Conservation (phyloP, 345 rosid species). For the Pistacia atlantica region DNA sequence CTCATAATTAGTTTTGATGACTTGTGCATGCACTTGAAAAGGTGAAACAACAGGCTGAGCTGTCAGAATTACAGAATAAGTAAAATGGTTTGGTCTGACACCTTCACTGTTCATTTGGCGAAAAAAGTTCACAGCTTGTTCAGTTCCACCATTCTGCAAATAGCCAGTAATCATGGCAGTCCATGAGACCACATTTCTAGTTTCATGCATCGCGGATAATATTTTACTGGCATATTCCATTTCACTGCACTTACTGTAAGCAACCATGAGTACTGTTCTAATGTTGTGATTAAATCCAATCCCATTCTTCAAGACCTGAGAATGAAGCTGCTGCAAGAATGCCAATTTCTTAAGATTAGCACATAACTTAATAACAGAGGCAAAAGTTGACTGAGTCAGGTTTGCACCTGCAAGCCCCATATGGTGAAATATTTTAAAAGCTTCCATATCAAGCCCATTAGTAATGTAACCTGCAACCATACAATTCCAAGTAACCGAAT, state of each 20-base stretch:
- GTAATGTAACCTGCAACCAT: conserved; percentile 64
- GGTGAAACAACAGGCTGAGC: conserved; percentile 63
- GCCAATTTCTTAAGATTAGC: conserved; percentile 54
- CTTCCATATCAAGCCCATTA: conserved; percentile 63
- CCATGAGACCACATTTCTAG: conserved; percentile 67
- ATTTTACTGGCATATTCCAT: conserved; percentile 60
- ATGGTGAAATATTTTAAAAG: conserved; percentile 53
- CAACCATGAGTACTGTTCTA: conserved; percentile 61
- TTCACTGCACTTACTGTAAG: conserved; percentile 59
- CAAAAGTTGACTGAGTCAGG: conserved; percentile 55
- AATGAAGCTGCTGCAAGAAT: conserved; percentile 72
- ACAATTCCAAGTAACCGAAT: conserved; percentile 75
- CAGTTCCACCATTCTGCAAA: conserved; percentile 59
- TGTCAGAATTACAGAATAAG: conserved; percentile 74
- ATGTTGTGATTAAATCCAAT: conserved; percentile 54
- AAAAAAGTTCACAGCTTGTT: conserved; percentile 57
- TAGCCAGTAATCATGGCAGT: conserved; percentile 81
- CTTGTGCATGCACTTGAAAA: conserved; percentile 66
- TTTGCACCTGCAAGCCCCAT: conserved; percentile 56
- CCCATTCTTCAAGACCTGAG: conserved; percentile 58
- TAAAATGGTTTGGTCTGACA: conserved; percentile 71
- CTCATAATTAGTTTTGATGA: conserved; percentile 63
- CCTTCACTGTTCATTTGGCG: conserved; percentile 61
- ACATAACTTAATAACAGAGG: conserved; percentile 63
- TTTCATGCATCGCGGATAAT: conserved; percentile 43